Evolutionary conservation across 331 rosid genomes (phyloP), one percentile per base, ranked within the genome.

Genomic region (Stylosanthes scabra): DNA sequence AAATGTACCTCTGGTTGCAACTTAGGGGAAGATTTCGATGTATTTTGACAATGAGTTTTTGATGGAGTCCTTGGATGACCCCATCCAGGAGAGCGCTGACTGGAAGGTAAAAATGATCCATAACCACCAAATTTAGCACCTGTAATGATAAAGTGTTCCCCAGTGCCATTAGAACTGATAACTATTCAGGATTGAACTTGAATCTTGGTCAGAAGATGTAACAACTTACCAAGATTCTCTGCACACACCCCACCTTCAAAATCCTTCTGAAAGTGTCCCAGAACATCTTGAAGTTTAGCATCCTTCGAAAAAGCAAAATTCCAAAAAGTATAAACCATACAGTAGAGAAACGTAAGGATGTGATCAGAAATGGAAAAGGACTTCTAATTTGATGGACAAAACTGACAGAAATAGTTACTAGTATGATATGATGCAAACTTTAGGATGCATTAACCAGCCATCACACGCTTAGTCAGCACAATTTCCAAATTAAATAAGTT

Each of bases 191-290:
- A 59, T 66, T 57, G 49, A 39, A 69, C 31, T 56, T n/a, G 68
- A 77, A 44, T 29, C 11, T 8, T 8, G 55, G 16, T 68, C 80
- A 78, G 12, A 47, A 25, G 71, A 14, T 16, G 57, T 78, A 72
- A 67, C 64, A 61, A 83, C 97, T 82, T 87, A 95, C 99, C 99
- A 81, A 95, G 83, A 82, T 88, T 92, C 81, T 90, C 98, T 0
- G 94, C 96, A 37, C 97, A 92, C 66, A 90, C 92, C 66, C 96
- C 97, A 16, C 93, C 98, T 84, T 95, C 99, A 81, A 95, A 95
- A 81, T 95, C 99, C 70, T 95, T 95, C 77, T 95, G 98, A 45
- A 95, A 95, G 80, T 95, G 99, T 74, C 99, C 99, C 84, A 95
- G 84, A 75, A 88, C 93, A 87, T 90, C 86, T 74, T 95, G 98